Evolutionary conservation across 257 asterid genomes (phyloP).

Genomic region (Voacanga thouarsii): DNA sequence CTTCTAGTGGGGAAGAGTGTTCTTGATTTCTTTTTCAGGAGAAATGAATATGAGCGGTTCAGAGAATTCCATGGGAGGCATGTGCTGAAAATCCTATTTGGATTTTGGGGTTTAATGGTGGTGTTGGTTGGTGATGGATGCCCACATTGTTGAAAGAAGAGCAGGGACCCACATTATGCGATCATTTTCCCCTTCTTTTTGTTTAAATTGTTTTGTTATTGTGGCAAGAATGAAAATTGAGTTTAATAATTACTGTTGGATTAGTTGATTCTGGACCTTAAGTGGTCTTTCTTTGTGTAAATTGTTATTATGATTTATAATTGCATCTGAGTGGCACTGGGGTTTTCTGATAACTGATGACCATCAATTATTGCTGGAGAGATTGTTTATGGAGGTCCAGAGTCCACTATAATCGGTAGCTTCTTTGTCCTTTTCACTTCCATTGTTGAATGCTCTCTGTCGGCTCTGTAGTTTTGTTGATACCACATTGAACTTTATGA

Average conservation of each 20-base stretch:
- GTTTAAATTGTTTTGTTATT: slow-evolving; percentile 4
- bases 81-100: slow-evolving; percentile 38
- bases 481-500: slow-evolving; percentile 26
- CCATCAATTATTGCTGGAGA: slow-evolving; percentile 45
- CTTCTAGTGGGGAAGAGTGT: slow-evolving; percentile 23
- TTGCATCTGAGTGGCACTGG: slow-evolving; percentile 42
- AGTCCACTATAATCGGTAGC: slow-evolving; percentile 47
- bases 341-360: slow-evolving; percentile 46
- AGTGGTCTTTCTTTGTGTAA: slow-evolving; percentile 12
- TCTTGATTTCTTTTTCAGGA: slow-evolving; percentile 28
- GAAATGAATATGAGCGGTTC: slow-evolving; percentile 29
- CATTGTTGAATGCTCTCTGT: slow-evolving; percentile 28
- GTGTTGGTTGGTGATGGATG: slow-evolving; percentile 53
- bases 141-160: slow-evolving; percentile 42
- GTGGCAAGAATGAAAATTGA: slow-evolving; percentile 4
- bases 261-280: slow-evolving; percentile 32
- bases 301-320: slow-evolving; percentile 33
- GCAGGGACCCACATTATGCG: slow-evolving; percentile 37
- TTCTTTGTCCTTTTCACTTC: slow-evolving; percentile 43
- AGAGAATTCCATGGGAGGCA: slow-evolving; percentile 41
- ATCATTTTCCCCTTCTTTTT: slow-evolving; percentile 24
- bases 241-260: slow-evolving; percentile 26
- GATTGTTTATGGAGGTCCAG: slow-evolving; percentile 46
- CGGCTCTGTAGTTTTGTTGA: slow-evolving; percentile 21
- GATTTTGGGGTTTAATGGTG: slow-evolving; percentile 41